A percentile compares a stretch with the other conserved stretches of the same genome.
Conservation (phyloP, 495 filamentous ascomycete genomes). For the Penicillium longicatenatum region DNA sequence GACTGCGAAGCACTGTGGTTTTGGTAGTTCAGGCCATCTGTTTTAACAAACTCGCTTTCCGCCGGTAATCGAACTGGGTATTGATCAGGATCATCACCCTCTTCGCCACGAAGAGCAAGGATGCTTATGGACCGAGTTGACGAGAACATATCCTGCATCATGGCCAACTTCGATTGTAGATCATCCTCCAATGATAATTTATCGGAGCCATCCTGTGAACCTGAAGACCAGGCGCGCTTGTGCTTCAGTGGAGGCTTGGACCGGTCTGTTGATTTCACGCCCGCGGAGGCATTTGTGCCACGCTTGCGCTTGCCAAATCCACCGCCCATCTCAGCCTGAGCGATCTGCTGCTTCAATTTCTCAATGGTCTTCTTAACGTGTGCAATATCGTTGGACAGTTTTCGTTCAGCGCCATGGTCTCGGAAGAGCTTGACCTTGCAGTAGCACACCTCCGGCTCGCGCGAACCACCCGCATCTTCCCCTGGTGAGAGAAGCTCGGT, state of each 20-base stretch:
- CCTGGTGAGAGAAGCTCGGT: constrained; percentile 60
- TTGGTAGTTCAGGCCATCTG: constrained; percentile 54
- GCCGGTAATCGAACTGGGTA: constrained; percentile 78
- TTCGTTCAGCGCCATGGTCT: constrained; percentile 91
- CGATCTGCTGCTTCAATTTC: constrained; percentile 86
- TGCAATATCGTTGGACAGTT: constrained; percentile 85
- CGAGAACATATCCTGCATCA: constrained; percentile 93
- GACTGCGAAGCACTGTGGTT: constrained; percentile 57
- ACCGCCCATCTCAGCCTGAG: constrained; percentile 81
- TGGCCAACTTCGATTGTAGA: constrained; percentile 77
- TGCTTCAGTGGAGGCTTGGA: constrained; percentile 78
- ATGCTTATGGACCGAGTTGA: constrained; percentile 85
- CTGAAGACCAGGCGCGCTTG: constrained; percentile 94
- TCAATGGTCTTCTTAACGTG: constrained; percentile 93
- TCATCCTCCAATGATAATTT: constrained; percentile 81
- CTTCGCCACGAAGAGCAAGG: constrained; percentile 79
- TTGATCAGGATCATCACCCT: constrained; percentile 84
- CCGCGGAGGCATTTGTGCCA: constrained; percentile 54
- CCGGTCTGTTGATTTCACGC: constrained; percentile 45
- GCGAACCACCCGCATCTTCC: constrained; percentile 42
- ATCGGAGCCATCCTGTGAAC: constrained; percentile 73
- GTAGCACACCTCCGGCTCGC: constrained; percentile 72
- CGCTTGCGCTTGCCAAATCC: constrained; percentile 89
- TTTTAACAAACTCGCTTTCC: constrained; percentile 62
- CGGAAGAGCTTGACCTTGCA: constrained; percentile 95